Base-by-base conservation (phyloP, 148 eudicot species). In the Beta vulgaris region DNA sequence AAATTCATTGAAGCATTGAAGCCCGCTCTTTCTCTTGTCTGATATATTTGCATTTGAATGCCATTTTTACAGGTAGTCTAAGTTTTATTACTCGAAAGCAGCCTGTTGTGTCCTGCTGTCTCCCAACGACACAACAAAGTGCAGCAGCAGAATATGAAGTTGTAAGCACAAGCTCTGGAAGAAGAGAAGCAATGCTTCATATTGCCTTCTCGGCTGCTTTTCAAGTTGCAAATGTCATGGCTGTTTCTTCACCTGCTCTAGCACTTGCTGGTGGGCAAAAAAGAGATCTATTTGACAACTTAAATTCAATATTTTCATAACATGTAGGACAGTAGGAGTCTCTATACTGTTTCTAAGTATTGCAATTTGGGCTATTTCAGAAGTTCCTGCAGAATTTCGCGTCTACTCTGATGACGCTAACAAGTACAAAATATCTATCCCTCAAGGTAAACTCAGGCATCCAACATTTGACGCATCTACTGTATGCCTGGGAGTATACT, bases 361-460 rank as follows among this genome's bases (percentile, higher is more conserved):
- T 34, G n/a, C 58, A 53, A 54, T 10, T 66, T 49, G 23, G 25
- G 65, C 69, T 76, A 61, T 72, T 84, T 60, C 81, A 85, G 90
- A 73, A 71, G 76, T 68, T 62, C 46, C 81, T 44, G 89, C 72
- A 57, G 97, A 85, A 51, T 87, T 79, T 64, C 91, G 89, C 32
- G 40, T 86, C 77, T 95, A 89, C 78, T 76, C 88, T 6, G 99
- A 95, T 69, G 91, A 89, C 65, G 85, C 70, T 44, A 95, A 92
- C 81, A 95, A 88, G 85, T 95, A 80, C 82, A 84, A 87, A 83
- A 84, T 95, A 14, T 74, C 75, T 37, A 87, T 95, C 64, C 99
- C 99, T 72, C 85, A 82, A 83, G 99, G 99, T 95, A 73, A 75
- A 18, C 0, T 54, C 0, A 5, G 16, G 25, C 16, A 14, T 73